Evolutionary conservation across 257 asterid genomes (phyloP).

Genomic region (Forsythia suspensa): DNA sequence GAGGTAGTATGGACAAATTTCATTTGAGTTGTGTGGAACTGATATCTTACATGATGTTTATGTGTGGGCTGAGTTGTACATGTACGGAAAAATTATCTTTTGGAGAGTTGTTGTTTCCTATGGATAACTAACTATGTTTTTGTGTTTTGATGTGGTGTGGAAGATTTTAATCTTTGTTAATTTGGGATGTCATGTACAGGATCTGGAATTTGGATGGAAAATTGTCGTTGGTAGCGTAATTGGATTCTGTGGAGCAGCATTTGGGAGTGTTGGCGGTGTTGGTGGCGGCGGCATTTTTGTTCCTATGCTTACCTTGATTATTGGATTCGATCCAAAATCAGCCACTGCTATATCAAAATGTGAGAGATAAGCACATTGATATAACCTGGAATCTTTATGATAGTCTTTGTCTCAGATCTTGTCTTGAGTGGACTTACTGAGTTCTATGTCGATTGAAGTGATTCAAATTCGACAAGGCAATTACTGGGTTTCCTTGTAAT

Average conservation of each 20-base stretch:
- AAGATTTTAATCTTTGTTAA: neutral
- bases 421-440: neutral
- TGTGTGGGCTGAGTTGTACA: neutral
- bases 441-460: neutral
- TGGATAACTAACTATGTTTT: neutral
- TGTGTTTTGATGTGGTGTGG: neutral
- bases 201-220: constrained; percentile 73
- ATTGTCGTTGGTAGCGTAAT: constrained; percentile 67
- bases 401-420: neutral
- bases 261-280: constrained; percentile 98
- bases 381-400: neutral
- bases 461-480: neutral
- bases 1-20: neutral
- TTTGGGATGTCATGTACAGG: constrained; percentile 44
- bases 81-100: neutral
- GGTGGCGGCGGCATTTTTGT: constrained; percentile 98
- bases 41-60: neutral
- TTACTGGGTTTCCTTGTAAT: neutral
- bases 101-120: neutral
- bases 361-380: constrained; percentile 34
- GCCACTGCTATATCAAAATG: constrained; percentile 97
- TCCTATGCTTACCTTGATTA: constrained; percentile 84
- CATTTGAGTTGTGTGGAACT: neutral
- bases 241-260: constrained; percentile 97
- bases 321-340: constrained; percentile 94